Evolutionary conservation across 1,284 basidiomycete species (phyloP).

Genomic region (Takashimella koratensis): DNA sequence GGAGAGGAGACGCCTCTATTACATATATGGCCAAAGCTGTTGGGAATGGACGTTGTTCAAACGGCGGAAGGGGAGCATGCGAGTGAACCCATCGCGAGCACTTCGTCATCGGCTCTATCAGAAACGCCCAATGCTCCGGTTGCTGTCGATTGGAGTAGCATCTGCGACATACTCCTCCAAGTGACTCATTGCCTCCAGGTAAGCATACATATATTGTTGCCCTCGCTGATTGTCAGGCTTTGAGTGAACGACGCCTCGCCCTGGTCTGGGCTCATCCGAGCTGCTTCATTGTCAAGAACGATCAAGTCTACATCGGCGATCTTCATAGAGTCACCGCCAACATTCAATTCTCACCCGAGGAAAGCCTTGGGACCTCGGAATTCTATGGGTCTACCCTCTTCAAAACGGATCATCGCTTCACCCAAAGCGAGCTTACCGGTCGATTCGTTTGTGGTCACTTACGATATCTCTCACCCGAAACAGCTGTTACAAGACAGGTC

Average conservation of each 20-base stretch:
- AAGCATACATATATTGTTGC: too few relatives aligned
- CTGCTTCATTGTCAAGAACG: conserved; percentile 18
- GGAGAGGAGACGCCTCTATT: conserved; percentile 1
- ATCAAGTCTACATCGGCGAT: conserved; percentile 8
- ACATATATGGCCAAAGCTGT: conserved; percentile 15
- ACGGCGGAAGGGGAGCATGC: conserved; percentile 16
- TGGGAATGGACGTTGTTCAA: too few relatives aligned
- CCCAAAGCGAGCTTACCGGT: conserved; percentile 18
- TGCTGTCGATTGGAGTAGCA: conserved; percentile 17
- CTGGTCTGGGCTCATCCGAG: conserved; percentile 31
- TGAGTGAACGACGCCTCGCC: conserved; percentile 25
- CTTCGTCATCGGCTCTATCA: too few relatives aligned
- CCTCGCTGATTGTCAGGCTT: conserved; percentile 18
- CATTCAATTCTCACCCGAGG: conserved; percentile 11
- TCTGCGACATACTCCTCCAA: conserved; percentile 17
- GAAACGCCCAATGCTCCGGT: too few relatives aligned
- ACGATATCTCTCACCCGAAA: conserved; percentile 39
- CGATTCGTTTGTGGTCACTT: conserved; percentile 27
- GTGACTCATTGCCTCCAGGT: conserved; percentile 14
- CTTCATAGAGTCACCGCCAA: conserved; percentile 16
- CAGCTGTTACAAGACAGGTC: conserved; percentile 20
- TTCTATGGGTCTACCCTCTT: conserved; percentile 17
- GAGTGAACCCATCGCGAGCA: too few relatives aligned
- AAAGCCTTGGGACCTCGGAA: too few relatives aligned
- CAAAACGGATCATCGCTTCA: conserved; percentile 15